A percentile compares a stretch with the other conserved stretches of the same genome.
Evolutionary conservation across 2,329 filamentous ascomycete genomes (phyloP).

Genomic region (Myriosclerotinia scirpicola): DNA sequence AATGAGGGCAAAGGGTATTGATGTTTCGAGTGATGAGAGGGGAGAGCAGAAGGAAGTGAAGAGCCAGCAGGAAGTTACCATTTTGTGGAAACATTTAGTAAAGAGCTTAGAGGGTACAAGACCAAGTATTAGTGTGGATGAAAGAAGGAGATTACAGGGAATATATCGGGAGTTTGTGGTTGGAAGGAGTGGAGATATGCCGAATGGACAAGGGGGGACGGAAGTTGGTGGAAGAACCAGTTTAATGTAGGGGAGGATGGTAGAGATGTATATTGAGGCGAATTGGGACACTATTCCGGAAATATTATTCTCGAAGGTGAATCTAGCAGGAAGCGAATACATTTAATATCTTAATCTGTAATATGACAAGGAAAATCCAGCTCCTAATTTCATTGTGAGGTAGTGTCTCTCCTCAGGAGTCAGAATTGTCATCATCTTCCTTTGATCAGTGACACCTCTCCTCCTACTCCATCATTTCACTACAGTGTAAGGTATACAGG

Average conservation of each 20-base stretch:
- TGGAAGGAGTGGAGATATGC: constrained; percentile 92
- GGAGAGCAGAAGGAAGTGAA: constrained; percentile 46
- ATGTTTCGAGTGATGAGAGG: constrained; percentile 30
- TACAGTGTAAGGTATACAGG: no score
- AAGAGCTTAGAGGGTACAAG: constrained; percentile 75
- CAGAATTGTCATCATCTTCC: no score
- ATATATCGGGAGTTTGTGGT: constrained; percentile 95
- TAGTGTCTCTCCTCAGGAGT: no score
- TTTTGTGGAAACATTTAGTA: constrained; percentile 80
- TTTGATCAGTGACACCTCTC: no score
- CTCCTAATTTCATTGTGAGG: no score
- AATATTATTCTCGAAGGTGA: background rate
- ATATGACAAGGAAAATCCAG: background rate
- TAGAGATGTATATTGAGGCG: background rate
- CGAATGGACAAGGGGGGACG: constrained; percentile 83
- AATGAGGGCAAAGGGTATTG: constrained; percentile 31
- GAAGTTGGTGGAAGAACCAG: constrained; percentile 92
- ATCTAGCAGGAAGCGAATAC: background rate
- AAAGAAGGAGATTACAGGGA: constrained; percentile 68
- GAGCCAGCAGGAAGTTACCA: constrained; percentile 67
- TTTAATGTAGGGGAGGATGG: constrained; percentile 61
- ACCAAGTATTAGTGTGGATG: constrained; percentile 77
- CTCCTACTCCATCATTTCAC: no score
- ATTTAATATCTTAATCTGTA: background rate
- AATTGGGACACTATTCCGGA: background rate